Evolutionary conservation across 2,329 filamentous ascomycete genomes (phyloP), one percentile per base, ranked within the genome.

Genomic region (Cryphonectria radicalis): DNA sequence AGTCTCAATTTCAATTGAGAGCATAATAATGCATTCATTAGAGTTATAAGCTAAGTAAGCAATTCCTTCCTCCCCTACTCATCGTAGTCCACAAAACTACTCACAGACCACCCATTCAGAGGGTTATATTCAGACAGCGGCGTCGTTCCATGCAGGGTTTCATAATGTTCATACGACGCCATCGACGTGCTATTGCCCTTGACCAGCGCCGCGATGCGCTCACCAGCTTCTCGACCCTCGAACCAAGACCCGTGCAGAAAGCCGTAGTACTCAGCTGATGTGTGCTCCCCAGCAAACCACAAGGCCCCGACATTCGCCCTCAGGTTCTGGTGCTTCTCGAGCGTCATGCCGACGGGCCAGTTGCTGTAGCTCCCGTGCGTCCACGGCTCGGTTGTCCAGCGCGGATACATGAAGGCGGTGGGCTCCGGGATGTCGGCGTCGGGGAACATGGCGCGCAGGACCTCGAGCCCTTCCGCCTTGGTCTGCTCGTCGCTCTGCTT

Each of bases 261-360:
- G 0, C 90, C 90, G 78, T 86, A 92, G 77, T 90, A 91, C 74
- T 88, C 83, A 0, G 88, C 84, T 59, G 86, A 90, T 0, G 86
- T 91, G 1, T 87, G 87, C 77, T 92, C 90, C 0, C 90, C 90
- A 0, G 90, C 89, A 73, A 91, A 92, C 81, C 86, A 91, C 3
- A 92, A 77, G 0, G 88, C 79, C 11, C 84, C 84, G 0, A 90
- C 79, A 72, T 91, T 91, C n/a, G 90, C 88, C 0, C 90, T 86
- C 14, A 92, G 81, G 74, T 92, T 92, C 76, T 92, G 87, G 74
- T 92, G 90, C 81, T 85, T 88, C 76, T 91, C 87, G 0, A 92
- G 81, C 0, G 87, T 90, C 60, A 89, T 88, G 0, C 87, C 87
- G 0, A 85, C 80, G 0, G 90, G 90, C 91, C 90, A 92, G 77